phyloP scores from a whole-genome alignment of 192 early-diverging fungal genomes.

The Diversispora eburnea region DNA sequence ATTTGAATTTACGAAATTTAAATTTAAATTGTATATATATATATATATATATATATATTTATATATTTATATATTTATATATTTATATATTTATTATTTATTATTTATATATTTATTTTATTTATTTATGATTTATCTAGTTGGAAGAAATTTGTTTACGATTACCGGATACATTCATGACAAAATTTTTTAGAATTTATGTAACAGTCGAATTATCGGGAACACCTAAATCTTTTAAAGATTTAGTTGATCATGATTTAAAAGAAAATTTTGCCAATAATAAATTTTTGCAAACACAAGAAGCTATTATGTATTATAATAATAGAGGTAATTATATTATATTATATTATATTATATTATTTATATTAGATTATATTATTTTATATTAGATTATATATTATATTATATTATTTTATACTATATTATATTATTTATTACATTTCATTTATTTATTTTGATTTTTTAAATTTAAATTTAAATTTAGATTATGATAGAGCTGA shows the following conservation, averaged over 20 bases:
- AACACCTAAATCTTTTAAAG: conserved; percentile 33
- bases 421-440: neutral
- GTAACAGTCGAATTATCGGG: conserved; percentile 49
- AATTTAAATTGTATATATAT: neutral
- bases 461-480: neutral
- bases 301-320: conserved; percentile 61
- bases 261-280: conserved; percentile 55
- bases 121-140: too few species aligned
- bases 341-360: neutral
- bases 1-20: neutral
- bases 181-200: conserved; percentile 54
- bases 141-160: conserved; percentile 2
- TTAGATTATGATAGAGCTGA: conserved; percentile 72
- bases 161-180: conserved; percentile 43
- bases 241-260: conserved; percentile 38
- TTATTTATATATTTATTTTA: too few species aligned
- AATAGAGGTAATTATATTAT: conserved; percentile 33
- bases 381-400: neutral
- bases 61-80: too few species aligned
- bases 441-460: too few species aligned
- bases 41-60: too few species aligned
- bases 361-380: neutral
- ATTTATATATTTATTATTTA: too few species aligned
- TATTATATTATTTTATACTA: neutral
- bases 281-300: conserved; percentile 60